These are phyloP conservation scores for Collybia mongolica DNA, from an alignment of 768 basidiomycete genomes.

Conservation along the genomic window DNA sequence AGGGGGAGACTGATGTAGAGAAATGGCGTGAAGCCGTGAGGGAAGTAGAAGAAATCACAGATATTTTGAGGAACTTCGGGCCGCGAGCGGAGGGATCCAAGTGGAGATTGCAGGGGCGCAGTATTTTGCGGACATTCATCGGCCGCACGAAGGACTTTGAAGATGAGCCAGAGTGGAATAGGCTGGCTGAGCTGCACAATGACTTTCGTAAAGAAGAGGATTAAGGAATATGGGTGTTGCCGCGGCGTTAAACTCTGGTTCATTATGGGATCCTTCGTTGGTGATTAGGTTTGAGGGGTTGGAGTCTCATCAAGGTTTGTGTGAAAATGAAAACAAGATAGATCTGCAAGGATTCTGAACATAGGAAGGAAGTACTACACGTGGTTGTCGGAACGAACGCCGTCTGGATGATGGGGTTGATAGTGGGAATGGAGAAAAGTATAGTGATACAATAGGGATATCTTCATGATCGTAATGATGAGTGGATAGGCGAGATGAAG, in stretches of 20 bases:
- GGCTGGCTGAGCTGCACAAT: slow-evolving; percentile 62
- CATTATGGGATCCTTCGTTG: slow-evolving; percentile 7
- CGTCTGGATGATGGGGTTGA: slow-evolving; percentile 6
- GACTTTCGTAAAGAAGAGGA: slow-evolving; percentile 49
- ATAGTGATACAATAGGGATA: slow-evolving; percentile 11
- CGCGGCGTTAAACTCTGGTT: slow-evolving; percentile 15
- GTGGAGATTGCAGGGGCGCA: slow-evolving; percentile 87
- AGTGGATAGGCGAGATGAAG: not conserved
- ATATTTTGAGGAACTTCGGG: slow-evolving; percentile 81
- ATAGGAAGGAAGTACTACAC: slow-evolving; percentile 13
- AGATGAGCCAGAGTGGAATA: slow-evolving; percentile 83
- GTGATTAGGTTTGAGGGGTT: slow-evolving; percentile 18
- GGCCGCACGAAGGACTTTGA: slow-evolving; percentile 85
- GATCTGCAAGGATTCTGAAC: slow-evolving; percentile 12
- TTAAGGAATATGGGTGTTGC: slow-evolving; percentile 1
- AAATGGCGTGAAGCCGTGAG: slow-evolving; percentile 74
- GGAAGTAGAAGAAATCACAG: slow-evolving; percentile 84
- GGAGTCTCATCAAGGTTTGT: slow-evolving; percentile 2
- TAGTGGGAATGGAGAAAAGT: slow-evolving; percentile 12
- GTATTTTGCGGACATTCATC: slow-evolving; percentile 85
- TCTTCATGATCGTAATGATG: slow-evolving; percentile 8
- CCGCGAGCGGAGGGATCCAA: slow-evolving; percentile 56
- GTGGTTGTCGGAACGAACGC: slow-evolving; percentile 15
- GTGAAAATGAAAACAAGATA: slow-evolving; percentile 11
- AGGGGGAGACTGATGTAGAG: slow-evolving; percentile 63